These are phyloP conservation scores for Teratosphaeria destructans DNA, from an alignment of 2,329 filamentous ascomycete species.

Conservation along the genomic window DNA sequence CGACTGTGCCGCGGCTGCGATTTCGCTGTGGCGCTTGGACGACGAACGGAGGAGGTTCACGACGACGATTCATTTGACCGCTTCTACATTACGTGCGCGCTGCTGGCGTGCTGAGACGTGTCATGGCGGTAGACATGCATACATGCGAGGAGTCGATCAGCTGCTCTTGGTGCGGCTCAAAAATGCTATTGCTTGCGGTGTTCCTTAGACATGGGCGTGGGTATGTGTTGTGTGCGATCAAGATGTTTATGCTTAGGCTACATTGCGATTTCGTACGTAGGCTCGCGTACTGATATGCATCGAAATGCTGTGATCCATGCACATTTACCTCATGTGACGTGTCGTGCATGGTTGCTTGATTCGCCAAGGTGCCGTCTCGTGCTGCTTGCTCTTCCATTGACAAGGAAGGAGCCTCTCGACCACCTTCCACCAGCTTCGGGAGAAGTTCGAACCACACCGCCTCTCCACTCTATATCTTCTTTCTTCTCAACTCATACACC, in stretches of 20 bases:
- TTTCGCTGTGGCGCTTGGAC: neutral
- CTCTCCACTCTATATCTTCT: neutral
- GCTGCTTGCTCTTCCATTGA: neutral
- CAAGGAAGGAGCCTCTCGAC: neutral
- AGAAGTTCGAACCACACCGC: neutral
- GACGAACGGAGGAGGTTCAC: neutral
- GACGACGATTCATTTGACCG: neutral
- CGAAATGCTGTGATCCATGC: neutral
- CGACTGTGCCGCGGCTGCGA: constrained; percentile 12
- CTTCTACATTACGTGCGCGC: constrained; percentile 1
- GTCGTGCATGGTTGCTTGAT: neutral
- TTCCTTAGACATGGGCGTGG: constrained; percentile 19
- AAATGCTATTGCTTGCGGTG: constrained; percentile 15
- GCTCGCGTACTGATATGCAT: constrained; percentile 9
- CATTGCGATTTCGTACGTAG: constrained; percentile 25
- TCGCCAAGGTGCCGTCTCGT: neutral
- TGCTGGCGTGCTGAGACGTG: constrained; percentile 1
- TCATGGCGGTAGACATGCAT: constrained; percentile 19
- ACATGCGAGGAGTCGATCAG: constrained; percentile 14
- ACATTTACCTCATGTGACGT: neutral
- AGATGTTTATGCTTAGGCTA: constrained; percentile 21
- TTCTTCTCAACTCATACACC: neutral
- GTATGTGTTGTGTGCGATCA: constrained; percentile 18
- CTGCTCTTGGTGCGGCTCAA: constrained; percentile 13
- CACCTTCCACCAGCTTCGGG: neutral